Conservation (phyloP, 495 filamentous ascomycete species). For the Echria macrotheca region DNA sequence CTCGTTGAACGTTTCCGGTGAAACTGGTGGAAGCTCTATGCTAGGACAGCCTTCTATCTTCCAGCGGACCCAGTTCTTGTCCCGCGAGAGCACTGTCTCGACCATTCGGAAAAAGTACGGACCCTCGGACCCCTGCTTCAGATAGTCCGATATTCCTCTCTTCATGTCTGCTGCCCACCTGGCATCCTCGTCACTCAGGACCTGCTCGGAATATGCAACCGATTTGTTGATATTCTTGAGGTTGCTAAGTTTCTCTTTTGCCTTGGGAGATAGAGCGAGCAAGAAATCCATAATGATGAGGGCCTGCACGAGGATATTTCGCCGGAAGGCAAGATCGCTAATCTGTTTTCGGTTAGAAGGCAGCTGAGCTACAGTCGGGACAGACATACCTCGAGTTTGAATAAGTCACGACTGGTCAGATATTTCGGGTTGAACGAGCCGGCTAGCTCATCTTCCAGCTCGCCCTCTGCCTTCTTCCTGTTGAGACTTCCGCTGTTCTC, state of each 20-base stretch:
- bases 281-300: constrained; percentile 93
- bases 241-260: constrained; percentile 69
- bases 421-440: constrained; percentile 94
- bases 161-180: constrained; percentile 76
- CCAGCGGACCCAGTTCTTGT: constrained; percentile 98
- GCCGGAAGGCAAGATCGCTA: constrained; percentile 85
- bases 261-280: constrained; percentile 74
- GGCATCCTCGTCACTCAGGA: constrained; percentile 73
- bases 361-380: not conserved
- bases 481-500: constrained; percentile 61
- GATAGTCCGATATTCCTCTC: constrained; percentile 66
- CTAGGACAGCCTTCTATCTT: constrained; percentile 88
- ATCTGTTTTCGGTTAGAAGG: constrained; percentile 48
- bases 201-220: constrained; percentile 71
- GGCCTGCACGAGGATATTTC: constrained; percentile 90
- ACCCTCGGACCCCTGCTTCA: constrained; percentile 68
- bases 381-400: constrained; percentile 76
- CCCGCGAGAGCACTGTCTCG: constrained; percentile 85
- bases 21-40: constrained; percentile 69
- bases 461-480: constrained; percentile 62
- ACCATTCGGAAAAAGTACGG: constrained; percentile 94
- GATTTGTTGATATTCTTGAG: constrained; percentile 69
- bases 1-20: constrained; percentile 56
- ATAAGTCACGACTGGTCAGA: constrained; percentile 87
- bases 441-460: constrained; percentile 54